Conservation (phyloP, 1,139 yeast genomes). For the Petasospora rhodanensis region DNA sequence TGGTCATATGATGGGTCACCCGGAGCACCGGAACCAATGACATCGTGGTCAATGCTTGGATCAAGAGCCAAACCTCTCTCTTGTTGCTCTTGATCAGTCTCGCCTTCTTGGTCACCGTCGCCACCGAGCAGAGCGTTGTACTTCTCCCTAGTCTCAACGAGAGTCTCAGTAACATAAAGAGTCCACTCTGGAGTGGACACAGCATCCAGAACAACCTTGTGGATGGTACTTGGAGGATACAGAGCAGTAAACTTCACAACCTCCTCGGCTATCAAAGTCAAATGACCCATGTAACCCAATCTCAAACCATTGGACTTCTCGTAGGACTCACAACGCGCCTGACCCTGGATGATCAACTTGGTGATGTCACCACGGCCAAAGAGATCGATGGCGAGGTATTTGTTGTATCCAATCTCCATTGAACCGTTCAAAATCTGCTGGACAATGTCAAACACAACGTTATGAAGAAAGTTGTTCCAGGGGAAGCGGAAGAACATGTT, state of each 20-base stretch:
- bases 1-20: conserved; percentile 15
- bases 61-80: conserved; percentile 30
- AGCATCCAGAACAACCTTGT: conserved; percentile 48
- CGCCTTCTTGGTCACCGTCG: conserved; percentile 46
- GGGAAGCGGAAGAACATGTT: conserved; percentile 89
- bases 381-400: conserved; percentile 78
- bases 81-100: conserved; percentile 50
- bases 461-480: conserved; percentile 96
- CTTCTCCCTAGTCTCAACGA: conserved; percentile 82
- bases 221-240: conserved; percentile 57
- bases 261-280: conserved; percentile 93
- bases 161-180: conserved; percentile 67
- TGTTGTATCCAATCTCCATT: conserved; percentile 88
- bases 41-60: conserved; percentile 35
- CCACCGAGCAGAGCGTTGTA: conserved; percentile 96
- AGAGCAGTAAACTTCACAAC: conserved; percentile 88
- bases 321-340: conserved; percentile 66
- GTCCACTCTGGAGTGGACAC: conserved; percentile 57
- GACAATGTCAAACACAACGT: conserved; percentile 94
- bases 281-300: conserved; percentile 95
- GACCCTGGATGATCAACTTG: conserved; percentile 77
- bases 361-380: conserved; percentile 77
- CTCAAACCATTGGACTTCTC: conserved; percentile 63
- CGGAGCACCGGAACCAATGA: conserved; percentile 24
- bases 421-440: conserved; percentile 96